Evolutionary conservation across 2,329 filamentous ascomycete genomes (phyloP).

Genomic region (Fusarium sp.): DNA sequence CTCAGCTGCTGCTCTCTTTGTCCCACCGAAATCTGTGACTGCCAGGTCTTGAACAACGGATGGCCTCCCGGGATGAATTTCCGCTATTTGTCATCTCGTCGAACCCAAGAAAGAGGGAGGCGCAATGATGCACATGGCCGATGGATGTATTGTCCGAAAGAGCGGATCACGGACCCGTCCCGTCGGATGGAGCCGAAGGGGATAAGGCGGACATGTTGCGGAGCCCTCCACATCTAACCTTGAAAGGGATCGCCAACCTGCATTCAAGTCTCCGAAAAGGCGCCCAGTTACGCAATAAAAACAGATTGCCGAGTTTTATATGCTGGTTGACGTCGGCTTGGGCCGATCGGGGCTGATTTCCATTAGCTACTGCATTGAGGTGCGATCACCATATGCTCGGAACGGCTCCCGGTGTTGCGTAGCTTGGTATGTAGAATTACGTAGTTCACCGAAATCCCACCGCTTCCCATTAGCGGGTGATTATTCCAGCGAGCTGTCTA

Average conservation of each 20-base stretch:
- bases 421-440: too few relatives aligned
- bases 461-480: too few relatives aligned
- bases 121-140: neutral
- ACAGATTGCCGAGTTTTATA: neutral
- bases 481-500: too few relatives aligned
- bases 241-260: neutral
- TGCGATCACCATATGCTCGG: too few relatives aligned
- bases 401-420: too few relatives aligned
- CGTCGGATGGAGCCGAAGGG: neutral
- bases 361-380: too few relatives aligned
- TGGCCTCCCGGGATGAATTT: neutral
- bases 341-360: too few relatives aligned
- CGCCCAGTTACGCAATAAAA: neutral
- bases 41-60: neutral
- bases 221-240: neutral
- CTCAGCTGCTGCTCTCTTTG: neutral
- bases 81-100: neutral
- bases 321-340: neutral
- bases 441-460: too few relatives aligned
- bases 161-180: neutral
- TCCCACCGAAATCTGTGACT: neutral
- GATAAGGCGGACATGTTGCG: neutral
- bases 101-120: neutral
- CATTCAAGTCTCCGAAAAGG: neutral
- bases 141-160: neutral